These are phyloP conservation scores for Verticillium albo-atrum DNA, from an alignment of 2,329 filamentous ascomycete species.

Conservation along the genomic window DNA sequence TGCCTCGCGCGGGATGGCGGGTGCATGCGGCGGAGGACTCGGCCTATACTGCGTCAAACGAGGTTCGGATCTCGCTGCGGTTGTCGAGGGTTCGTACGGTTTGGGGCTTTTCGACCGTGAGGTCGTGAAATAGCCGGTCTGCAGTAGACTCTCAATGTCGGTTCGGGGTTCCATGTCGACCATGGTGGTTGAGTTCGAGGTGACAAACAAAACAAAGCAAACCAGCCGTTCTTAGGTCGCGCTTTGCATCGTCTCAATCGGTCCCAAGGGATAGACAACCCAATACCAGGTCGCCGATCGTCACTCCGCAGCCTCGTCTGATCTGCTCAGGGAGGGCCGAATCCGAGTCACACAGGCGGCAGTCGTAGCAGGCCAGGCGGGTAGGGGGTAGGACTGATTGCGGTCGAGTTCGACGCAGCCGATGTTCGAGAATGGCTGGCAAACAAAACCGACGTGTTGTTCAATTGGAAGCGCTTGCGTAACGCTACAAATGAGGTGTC, in stretches of 20 bases:
- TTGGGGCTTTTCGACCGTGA: slow-evolving; percentile 34
- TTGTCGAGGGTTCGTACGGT: slow-evolving; percentile 21
- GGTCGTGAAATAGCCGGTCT: slow-evolving; percentile 47
- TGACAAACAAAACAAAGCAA: background rate
- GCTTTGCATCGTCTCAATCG: background rate
- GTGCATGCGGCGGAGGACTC: background rate
- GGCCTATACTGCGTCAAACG: background rate
- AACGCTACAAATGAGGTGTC: background rate
- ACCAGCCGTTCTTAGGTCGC: background rate
- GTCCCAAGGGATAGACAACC: background rate
- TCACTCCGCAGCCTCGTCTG: background rate
- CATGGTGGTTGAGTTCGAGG: background rate
- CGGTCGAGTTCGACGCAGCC: background rate
- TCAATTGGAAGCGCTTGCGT: background rate
- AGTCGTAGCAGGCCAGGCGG: background rate
- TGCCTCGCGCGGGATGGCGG: slow-evolving; percentile 17
- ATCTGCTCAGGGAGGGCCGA: background rate
- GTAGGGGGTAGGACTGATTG: background rate
- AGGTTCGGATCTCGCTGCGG: background rate
- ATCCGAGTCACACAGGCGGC: background rate
- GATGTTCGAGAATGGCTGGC: background rate
- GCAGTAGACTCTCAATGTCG: slow-evolving; percentile 41
- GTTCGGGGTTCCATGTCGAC: slow-evolving; percentile 37
- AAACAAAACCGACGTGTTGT: background rate
- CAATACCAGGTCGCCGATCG: background rate